Evolutionary conservation across 495 filamentous ascomycete species (phyloP).

Genomic region (Aspergillus coremiiformis): DNA sequence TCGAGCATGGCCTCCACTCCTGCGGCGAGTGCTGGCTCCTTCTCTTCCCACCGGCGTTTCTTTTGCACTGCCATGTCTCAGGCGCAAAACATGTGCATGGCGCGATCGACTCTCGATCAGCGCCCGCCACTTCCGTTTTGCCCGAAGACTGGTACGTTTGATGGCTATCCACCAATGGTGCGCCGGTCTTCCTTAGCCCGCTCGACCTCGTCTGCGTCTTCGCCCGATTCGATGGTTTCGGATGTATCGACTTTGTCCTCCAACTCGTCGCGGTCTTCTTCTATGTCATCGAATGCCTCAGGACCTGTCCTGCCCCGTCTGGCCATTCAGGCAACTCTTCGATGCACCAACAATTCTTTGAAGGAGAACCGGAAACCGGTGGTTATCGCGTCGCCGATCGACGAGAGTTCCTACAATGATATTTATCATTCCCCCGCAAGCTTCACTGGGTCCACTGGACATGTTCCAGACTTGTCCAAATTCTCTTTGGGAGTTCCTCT

Average conservation of each 20-base stretch:
- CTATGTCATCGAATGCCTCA: constrained; percentile 64
- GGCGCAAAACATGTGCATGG: constrained; percentile 54
- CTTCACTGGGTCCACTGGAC: constrained; percentile 46
- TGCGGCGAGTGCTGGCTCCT: constrained; percentile 68
- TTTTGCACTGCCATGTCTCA: constrained; percentile 78
- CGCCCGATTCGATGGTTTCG: constrained; percentile 86
- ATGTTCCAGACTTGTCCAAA: constrained; percentile 43
- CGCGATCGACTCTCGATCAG: constrained; percentile 55
- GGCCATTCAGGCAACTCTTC: constrained; percentile 78
- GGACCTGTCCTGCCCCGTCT: constrained; percentile 54
- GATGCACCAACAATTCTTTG: constrained; percentile 55
- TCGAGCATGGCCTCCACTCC: constrained; percentile 70
- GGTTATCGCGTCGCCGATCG: constrained; percentile 35
- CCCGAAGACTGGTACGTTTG: constrained; percentile 45
- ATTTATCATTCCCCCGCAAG: constrained; percentile 55
- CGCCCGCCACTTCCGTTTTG: constrained; percentile 42
- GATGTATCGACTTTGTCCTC: constrained; percentile 58
- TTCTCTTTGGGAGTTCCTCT: constrained; percentile 45
- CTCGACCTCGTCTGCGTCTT: constrained; percentile 69
- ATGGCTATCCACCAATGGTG: constrained; percentile 43
- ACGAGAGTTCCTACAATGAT: constrained; percentile 44
- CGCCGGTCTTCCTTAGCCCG: constrained; percentile 72
- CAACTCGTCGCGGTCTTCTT: constrained; percentile 65
- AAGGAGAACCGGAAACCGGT: constrained; percentile 37
- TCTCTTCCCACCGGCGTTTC: constrained; percentile 50